A percentile compares a stretch with the other conserved stretches of the same genome.
Evolutionary conservation across 2,329 filamentous ascomycete species (phyloP).

Genomic region (Aspergillus neoniger): DNA sequence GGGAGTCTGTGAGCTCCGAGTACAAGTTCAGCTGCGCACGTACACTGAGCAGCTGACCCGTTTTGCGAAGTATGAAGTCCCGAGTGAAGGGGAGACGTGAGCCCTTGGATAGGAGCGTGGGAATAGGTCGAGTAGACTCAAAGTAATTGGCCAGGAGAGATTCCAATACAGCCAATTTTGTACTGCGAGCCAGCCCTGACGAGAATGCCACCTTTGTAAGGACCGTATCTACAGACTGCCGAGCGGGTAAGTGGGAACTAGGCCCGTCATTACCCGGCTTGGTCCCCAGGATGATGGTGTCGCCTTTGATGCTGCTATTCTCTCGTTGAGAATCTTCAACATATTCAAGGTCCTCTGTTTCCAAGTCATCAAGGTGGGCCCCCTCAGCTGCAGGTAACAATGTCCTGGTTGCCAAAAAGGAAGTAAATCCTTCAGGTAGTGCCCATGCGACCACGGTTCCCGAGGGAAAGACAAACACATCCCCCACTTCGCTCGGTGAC

Average conservation of each 20-base stretch:
- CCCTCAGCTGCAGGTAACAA: slow-evolving; percentile 75
- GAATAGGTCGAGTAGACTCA: slow-evolving; percentile 79
- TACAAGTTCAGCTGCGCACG: slow-evolving; percentile 95
- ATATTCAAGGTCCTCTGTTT: slow-evolving; percentile 90
- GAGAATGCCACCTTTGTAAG: slow-evolving; percentile 96
- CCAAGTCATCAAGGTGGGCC: slow-evolving; percentile 69
- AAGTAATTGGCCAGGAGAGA: slow-evolving; percentile 81
- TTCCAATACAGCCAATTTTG: slow-evolving; percentile 91
- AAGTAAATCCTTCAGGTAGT: slow-evolving; percentile 72
- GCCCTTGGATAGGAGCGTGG: slow-evolving; percentile 71
- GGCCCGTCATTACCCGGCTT: slow-evolving; percentile 45
- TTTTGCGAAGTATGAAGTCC: slow-evolving; percentile 85
- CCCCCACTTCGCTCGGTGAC: slow-evolving; percentile 60
- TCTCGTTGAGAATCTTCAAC: slow-evolving; percentile 72
- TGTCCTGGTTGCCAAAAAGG: slow-evolving; percentile 67
- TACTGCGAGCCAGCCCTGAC: slow-evolving; percentile 86
- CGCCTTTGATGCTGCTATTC: slow-evolving; percentile 76
- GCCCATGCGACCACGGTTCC: slow-evolving; percentile 94
- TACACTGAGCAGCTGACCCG: slow-evolving; percentile 84
- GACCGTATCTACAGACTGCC: slow-evolving; percentile 59
- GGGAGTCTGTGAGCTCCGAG: slow-evolving; percentile 89
- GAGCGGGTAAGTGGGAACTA: slow-evolving; percentile 27
- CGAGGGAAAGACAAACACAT: slow-evolving; percentile 94
- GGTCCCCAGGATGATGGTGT: slow-evolving; percentile 86
- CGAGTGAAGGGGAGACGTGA: slow-evolving; percentile 65